phyloP scores from a whole-genome alignment of 106 monocot genomes.

The Agapanthus africanus region DNA sequence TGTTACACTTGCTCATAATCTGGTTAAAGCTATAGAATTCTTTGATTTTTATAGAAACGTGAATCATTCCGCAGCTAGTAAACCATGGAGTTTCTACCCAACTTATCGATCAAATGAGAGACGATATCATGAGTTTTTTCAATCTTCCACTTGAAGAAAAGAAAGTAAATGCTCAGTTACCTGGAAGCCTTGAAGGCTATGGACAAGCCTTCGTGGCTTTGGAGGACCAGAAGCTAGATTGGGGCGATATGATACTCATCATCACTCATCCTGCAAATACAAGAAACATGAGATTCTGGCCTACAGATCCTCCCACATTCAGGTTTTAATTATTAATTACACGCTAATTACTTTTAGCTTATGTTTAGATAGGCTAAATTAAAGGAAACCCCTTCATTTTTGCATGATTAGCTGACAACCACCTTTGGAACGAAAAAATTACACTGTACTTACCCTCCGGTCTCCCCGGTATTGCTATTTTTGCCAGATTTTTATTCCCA shows the following conservation, averaged over 20 bases:
- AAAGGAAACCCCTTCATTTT: no score
- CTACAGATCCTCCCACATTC: constrained; percentile 28
- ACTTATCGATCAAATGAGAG: constrained; percentile 16
- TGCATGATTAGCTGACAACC: no score
- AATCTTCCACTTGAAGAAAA: constrained; percentile 27
- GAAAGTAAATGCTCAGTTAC: constrained; percentile 3
- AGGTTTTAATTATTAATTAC: constrained; percentile 19
- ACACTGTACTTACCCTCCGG: no score
- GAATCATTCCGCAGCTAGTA: constrained; percentile 11
- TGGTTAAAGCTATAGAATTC: no score
- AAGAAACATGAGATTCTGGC: constrained; percentile 29
- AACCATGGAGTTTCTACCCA: constrained; percentile 24
- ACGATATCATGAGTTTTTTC: constrained; percentile 26
- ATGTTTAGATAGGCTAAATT: no score
- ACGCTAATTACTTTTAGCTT: no score
- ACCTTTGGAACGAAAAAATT: no score
- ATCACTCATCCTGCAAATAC: neutral
- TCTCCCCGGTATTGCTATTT: no score
- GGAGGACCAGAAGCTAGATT: constrained; percentile 31
- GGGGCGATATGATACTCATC: constrained; percentile 27
- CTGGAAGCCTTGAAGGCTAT: constrained; percentile 23
- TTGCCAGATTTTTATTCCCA: no score
- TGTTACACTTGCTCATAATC: no score
- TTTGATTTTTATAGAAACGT: neutral
- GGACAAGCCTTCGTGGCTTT: constrained; percentile 33